Evolutionary conservation across 2,329 filamentous ascomycete species (phyloP), one percentile per base, ranked within the genome.

Genomic region (Microthyrium microscopicum): DNA sequence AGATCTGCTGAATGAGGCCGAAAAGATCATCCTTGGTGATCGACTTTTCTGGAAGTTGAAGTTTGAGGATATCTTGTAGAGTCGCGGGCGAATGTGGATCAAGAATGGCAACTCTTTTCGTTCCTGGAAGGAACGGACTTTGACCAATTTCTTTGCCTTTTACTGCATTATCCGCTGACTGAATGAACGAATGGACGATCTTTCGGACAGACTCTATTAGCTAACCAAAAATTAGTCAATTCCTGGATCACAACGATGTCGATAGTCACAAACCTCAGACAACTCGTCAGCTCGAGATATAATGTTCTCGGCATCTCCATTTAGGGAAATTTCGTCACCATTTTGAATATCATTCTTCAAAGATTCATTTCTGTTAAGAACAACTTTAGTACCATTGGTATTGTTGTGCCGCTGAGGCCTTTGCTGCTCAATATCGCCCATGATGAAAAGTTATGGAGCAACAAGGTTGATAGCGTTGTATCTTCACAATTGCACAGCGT

Each of bases 181-280:
- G 64, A 44, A 87, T 72, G 52, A 78, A 84, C 1, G 75, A 73
- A 15, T 83, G 57, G 37, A 85, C 68, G 35, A 83, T 62, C 6
- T 63, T 57, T 53, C 76, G 69, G 31, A 85, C 68, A 3, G 76
- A 68, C 35, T 67, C 61, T 31, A 84, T 64, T 29, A 84, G 66
- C 78, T 84, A 42, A 17, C 9, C 36, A 41, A 11, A 39, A 33
- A 37, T 45, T 42, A 39, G 32, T 20, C 27, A 30, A 17, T 13
- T 17, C 7, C n/a, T n/a, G 17, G 11, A 3, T 9, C 15, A 11
- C 22, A n/a, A 29, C 12, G 33, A 16, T 24, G 17, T 22, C 15
- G 13, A 20, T 20, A 16, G 29, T n/a, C n/a, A 26, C 27, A 16
- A 43, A 54, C 52, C 31, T 55, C 51, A 32, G 54, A 46, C 5